Evolutionary conservation across 192 early-diverging fungal genomes (phyloP), one percentile per base, ranked within the genome.

Genomic region (Chytriomyces hyalinus): DNA sequence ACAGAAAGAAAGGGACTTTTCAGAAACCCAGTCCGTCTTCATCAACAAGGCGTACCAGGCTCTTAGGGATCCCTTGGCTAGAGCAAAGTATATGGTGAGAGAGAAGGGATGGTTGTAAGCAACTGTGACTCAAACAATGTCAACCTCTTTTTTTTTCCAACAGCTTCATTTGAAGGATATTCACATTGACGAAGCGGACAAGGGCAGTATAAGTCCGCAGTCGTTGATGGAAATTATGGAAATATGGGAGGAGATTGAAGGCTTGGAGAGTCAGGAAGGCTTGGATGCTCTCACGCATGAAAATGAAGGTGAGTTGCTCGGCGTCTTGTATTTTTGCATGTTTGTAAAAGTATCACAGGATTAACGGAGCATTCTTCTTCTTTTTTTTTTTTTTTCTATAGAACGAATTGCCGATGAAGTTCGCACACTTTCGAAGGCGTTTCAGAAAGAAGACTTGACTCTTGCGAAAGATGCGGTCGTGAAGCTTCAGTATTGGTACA

Each of bases 11-110:
- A 83, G 88, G 65, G 47, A 78, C 5, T 86, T 88, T 67, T 91
- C 92, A 22, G 89, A 92, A 36, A 78, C 80, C 43, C 94, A 94
- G 67, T 96, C 94, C 0, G 88, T 93, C 3, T 89, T 92, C 73
- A 88, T 94, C 59, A 97, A 97, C 88, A 93, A 96, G 74, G 95
- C 92, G 10, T 95, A 95, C 68, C 82, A 94, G 24, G 90, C 91
- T 17, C 82, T 97, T 24, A 80, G 87, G 46, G 90, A 94, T 44
- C 95, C 94, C 5, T 85, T 97, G n/a, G 70, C 81, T 11, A 87
- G 95, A 9, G 94, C 95, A 9, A 86, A 90, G 57, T 97, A 97
- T 51, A 84, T 97, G 71, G 80, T 87, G 76, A 49, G 65, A 74
- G 46, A 5, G 49, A 0, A 43, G 0, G 13, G 53, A 57, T 60